Conservation (phyloP, 1,284 basidiomycete species). For the Ustilago trichophora region DNA sequence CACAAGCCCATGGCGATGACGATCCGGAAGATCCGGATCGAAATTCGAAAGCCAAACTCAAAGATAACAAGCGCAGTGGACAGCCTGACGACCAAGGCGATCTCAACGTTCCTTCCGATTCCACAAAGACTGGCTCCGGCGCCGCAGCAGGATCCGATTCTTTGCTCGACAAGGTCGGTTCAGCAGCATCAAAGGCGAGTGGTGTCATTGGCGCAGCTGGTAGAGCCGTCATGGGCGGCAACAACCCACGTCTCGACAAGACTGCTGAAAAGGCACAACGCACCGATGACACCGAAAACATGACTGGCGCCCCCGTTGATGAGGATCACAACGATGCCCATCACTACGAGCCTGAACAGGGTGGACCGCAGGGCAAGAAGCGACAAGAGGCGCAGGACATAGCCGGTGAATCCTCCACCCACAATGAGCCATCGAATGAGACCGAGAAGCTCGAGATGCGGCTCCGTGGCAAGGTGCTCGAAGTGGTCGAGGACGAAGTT, state of each 20-base stretch:
- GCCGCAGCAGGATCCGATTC: conserved; percentile 29
- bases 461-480: conserved; percentile 16
- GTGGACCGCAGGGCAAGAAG: conserved; percentile 27
- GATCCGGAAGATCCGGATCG: not conserved
- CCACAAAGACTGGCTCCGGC: conserved; percentile 35
- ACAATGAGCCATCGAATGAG: conserved; percentile 12
- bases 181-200: conserved; percentile 72
- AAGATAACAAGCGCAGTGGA: conserved; percentile 26
- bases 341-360: conserved; percentile 26
- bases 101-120: conserved; percentile 34
- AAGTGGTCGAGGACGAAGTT: conserved; percentile 23
- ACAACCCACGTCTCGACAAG: conserved; percentile 41
- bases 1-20: not conserved
- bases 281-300: conserved; percentile 12
- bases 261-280: conserved; percentile 22
- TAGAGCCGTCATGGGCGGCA: conserved; percentile 30
- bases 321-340: conserved; percentile 15
- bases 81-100: conserved; percentile 24
- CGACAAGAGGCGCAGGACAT: conserved; percentile 22
- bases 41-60: conserved; percentile 6
- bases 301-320: conserved; percentile 21
- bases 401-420: not conserved
- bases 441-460: conserved; percentile 33
- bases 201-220: conserved; percentile 73
- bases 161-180: conserved; percentile 40